phyloP scores from a whole-genome alignment of 176 grass and related monocot species.

The Pontederia crassipes region DNA sequence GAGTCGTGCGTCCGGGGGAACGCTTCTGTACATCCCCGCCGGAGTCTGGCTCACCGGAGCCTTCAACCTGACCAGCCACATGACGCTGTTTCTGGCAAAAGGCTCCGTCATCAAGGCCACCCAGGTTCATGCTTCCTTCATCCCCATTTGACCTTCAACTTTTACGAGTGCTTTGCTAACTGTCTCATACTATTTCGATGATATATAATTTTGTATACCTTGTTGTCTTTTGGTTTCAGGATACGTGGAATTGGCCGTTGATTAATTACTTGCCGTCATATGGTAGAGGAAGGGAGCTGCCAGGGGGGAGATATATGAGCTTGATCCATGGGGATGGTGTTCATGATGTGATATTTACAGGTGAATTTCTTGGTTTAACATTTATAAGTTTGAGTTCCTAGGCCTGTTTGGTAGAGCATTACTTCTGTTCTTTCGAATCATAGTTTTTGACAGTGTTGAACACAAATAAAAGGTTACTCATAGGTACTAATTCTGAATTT shows the following conservation, averaged over 20 bases:
- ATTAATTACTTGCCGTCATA: constrained; percentile 80
- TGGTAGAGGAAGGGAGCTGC: constrained; percentile 72
- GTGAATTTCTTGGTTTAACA: constrained; percentile 1
- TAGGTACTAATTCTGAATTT: too few species aligned
- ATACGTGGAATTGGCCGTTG: constrained; percentile 66
- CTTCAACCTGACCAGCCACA: constrained; percentile 15
- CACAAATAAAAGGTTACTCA: too few species aligned
- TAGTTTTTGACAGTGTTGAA: too few species aligned
- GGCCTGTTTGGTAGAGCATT: too few species aligned
- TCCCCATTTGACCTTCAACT: too few species aligned
- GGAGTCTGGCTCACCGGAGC: constrained; percentile 16
- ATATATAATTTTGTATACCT: background rate
- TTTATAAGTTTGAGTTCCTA: background rate
- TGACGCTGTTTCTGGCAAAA: constrained; percentile 13
- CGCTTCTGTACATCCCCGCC: constrained; percentile 9
- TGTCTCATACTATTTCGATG: background rate
- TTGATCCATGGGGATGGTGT: constrained; percentile 76
- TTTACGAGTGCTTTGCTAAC: background rate
- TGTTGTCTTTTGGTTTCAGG: constrained; percentile 22
- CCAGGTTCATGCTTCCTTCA: background rate
- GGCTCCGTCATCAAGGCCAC: constrained; percentile 12
- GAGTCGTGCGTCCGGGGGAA: background rate
- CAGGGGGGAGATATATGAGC: constrained; percentile 76
- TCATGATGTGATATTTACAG: constrained; percentile 88
- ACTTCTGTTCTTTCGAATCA: too few species aligned